These are phyloP conservation scores for Andrographis paniculata DNA, from an alignment of 305 asterid genomes.

Conservation along the genomic window DNA sequence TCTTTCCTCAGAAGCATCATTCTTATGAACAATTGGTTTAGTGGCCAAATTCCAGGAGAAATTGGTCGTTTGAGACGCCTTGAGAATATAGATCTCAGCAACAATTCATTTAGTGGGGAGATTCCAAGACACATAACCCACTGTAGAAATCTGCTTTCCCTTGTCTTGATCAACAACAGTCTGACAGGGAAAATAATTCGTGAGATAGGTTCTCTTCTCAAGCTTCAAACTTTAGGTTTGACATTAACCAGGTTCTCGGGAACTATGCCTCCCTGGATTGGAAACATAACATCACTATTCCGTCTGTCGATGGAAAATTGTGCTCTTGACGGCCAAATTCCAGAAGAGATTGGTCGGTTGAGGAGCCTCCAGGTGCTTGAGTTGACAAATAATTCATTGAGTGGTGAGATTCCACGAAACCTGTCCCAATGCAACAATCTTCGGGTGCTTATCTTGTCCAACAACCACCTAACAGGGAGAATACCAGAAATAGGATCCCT, in stretches of 20 bases:
- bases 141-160: constrained; percentile 12
- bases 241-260: constrained; percentile 11
- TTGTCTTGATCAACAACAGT: constrained; percentile 20
- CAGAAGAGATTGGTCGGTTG: constrained; percentile 19
- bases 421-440: constrained; percentile 16
- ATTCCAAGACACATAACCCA: constrained; percentile 22
- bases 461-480: constrained; percentile 15
- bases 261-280: constrained; percentile 18
- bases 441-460: constrained; percentile 17
- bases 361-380: constrained; percentile 10
- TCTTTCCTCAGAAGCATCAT: constrained; percentile 14
- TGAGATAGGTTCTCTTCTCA: constrained; percentile 11
- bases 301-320: constrained; percentile 10
- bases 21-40: constrained; percentile 18
- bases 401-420: constrained; percentile 24
- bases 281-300: constrained; percentile 13
- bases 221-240: constrained; percentile 16
- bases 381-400: constrained; percentile 18
- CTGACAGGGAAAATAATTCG: constrained; percentile 13
- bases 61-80: constrained; percentile 19
- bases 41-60: constrained; percentile 20
- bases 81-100: constrained; percentile 9
- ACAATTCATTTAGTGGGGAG: constrained; percentile 22
- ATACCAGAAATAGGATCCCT: constrained; percentile 15
- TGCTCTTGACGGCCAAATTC: constrained; percentile 17